A percentile compares a stretch with the other conserved stretches of the same genome.
phyloP scores from a whole-genome alignment of 2,329 filamentous ascomycete genomes.

The Madurella fahalii region DNA sequence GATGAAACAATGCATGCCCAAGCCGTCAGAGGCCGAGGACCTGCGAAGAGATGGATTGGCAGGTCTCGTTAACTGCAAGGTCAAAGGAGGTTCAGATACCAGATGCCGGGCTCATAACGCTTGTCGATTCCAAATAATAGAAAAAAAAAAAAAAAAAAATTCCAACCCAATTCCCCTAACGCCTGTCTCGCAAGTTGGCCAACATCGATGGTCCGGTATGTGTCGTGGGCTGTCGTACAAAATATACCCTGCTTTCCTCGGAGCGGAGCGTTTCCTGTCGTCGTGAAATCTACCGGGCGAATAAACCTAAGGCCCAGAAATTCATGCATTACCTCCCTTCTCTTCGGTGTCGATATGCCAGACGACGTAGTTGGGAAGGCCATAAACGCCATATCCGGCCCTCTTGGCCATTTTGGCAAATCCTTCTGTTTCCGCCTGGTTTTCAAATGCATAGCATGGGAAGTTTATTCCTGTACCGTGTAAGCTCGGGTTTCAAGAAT shows the following conservation, averaged over 20 bases:
- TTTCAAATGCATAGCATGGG: slow-evolving; percentile 93
- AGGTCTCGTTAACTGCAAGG: not conserved
- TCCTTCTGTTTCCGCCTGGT: slow-evolving; percentile 97
- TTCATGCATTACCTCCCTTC: slow-evolving; percentile 73
- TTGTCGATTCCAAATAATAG: not conserved
- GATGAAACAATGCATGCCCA: too few relatives aligned
- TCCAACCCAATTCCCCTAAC: slow-evolving; percentile 15
- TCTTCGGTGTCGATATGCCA: slow-evolving; percentile 98
- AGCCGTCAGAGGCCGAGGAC: too few relatives aligned
- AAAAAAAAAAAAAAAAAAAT: slow-evolving; percentile 11
- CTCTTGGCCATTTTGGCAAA: slow-evolving; percentile 99
- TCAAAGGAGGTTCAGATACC: not conserved
- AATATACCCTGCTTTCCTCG: slow-evolving; percentile 7
- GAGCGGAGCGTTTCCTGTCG: not conserved
- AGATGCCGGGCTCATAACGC: not conserved
- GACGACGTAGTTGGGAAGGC: slow-evolving; percentile 94
- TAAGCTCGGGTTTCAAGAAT: not conserved
- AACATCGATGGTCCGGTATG: slow-evolving; percentile 17
- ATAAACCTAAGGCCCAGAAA: not conserved
- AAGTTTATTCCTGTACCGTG: slow-evolving; percentile 79
- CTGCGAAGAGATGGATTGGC: not conserved
- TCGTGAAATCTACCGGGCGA: not conserved
- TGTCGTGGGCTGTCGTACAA: slow-evolving; percentile 21
- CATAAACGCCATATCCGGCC: slow-evolving; percentile 87
- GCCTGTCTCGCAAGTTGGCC: slow-evolving; percentile 16